Evolutionary conservation across 2,329 filamentous ascomycete genomes (phyloP).

Genomic region (Epichloe elymi): DNA sequence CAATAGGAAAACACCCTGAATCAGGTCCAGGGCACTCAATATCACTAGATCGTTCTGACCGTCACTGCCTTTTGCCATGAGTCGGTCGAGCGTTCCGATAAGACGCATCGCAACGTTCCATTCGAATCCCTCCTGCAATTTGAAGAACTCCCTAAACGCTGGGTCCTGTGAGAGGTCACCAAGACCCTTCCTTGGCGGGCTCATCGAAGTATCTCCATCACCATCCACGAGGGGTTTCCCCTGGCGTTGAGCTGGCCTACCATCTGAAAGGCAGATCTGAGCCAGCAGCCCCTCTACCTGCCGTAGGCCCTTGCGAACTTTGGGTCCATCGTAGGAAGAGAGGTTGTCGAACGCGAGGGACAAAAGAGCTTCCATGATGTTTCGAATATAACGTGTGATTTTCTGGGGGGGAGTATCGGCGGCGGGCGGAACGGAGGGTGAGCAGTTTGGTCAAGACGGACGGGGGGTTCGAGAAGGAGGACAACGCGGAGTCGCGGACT

Average conservation of each 20-base stretch:
- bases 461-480: background rate
- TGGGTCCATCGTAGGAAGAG: conserved; percentile 77
- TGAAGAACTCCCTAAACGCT: conserved; percentile 94
- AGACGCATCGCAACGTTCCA: conserved; percentile 90
- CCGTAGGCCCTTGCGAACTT: conserved; percentile 84
- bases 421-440: background rate
- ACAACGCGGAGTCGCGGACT: conserved; percentile 1
- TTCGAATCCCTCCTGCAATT: conserved; percentile 91
- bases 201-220: conserved; percentile 10
- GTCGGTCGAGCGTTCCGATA: conserved; percentile 70
- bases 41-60: conserved; percentile 82
- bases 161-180: conserved; percentile 64
- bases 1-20: conserved; percentile 76
- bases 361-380: conserved; percentile 72
- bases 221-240: background rate
- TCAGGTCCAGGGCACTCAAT: conserved; percentile 72
- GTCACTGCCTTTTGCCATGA: conserved; percentile 70
- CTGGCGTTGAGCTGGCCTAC: conserved; percentile 4
- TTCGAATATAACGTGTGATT: conserved; percentile 10
- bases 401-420: background rate
- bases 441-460: background rate
- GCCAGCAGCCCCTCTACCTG: conserved; percentile 90
- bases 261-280: conserved; percentile 72
- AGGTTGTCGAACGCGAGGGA: conserved; percentile 94
- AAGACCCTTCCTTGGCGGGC: conserved; percentile 46